Evolutionary conservation across 2,329 filamentous ascomycete genomes (phyloP).

Genomic region (Parastagonospora avenae): DNA sequence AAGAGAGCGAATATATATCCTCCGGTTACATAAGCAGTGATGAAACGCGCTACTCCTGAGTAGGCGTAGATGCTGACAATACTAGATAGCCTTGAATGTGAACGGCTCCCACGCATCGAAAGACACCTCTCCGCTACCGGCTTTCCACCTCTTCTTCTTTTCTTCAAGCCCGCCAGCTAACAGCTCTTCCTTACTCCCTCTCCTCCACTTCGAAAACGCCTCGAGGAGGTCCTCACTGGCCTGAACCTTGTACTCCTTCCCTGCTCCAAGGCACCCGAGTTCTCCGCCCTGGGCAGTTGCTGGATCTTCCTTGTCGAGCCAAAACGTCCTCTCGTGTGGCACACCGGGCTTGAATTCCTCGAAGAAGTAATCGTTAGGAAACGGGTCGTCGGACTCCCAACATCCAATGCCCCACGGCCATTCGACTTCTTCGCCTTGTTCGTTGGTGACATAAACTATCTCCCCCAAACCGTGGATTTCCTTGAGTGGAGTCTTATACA

Average conservation of each 20-base stretch:
- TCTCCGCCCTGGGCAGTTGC: not conserved
- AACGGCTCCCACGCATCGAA: not conserved
- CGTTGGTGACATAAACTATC: slow-evolving; percentile 3
- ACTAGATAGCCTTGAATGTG: not conserved
- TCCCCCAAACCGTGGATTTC: slow-evolving; percentile 10
- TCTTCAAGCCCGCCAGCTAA: not conserved
- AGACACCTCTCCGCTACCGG: not conserved
- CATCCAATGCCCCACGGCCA: slow-evolving; percentile 9
- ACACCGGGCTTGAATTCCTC: slow-evolving; percentile 11
- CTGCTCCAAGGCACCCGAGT: not conserved
- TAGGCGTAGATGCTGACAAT: no score
- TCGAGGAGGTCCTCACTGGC: not conserved
- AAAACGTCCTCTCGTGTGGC: slow-evolving; percentile 5
- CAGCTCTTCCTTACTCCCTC: not conserved
- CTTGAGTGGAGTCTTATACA: slow-evolving; percentile 9
- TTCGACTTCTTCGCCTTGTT: slow-evolving; percentile 8
- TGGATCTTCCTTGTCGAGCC: slow-evolving; percentile 2
- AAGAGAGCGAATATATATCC: no score
- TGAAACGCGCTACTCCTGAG: no score
- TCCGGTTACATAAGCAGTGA: no score
- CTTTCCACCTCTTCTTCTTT: not conserved
- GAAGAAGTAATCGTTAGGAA: slow-evolving; percentile 5
- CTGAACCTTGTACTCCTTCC: not conserved
- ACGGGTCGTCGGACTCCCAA: slow-evolving; percentile 6
- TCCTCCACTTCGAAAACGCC: slow-evolving; percentile 1